Conservation (phyloP, 202 grass and related monocot genomes). For the Panicum virgatum region DNA sequence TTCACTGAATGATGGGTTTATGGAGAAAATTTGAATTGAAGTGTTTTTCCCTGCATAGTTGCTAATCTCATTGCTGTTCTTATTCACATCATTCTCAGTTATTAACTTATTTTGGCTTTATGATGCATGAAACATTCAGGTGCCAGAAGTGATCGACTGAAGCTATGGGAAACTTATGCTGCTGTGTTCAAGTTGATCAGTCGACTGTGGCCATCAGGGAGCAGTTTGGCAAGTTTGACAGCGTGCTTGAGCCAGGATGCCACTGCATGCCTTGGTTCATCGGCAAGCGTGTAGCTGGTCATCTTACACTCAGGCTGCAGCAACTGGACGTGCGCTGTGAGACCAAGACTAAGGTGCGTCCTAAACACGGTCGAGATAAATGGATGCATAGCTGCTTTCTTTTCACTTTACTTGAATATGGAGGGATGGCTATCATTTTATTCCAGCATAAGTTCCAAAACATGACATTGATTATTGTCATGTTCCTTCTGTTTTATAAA, state of each 20-base stretch:
- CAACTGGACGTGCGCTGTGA: slow-evolving; percentile 76
- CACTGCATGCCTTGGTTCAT: slow-evolving; percentile 67
- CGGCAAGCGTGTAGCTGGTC: slow-evolving; percentile 58
- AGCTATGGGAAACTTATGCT: slow-evolving; percentile 65
- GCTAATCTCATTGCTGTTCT: not conserved
- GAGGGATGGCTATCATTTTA: not conserved
- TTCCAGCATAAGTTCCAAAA: not conserved
- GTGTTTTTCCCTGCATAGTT: not conserved
- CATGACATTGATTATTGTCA: slow-evolving; percentile 1
- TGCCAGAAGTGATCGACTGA: slow-evolving; percentile 28
- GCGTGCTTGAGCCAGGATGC: slow-evolving; percentile 70
- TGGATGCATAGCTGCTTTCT: not conserved
- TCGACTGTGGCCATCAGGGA: slow-evolving; percentile 72
- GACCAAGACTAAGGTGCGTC: slow-evolving; percentile 69
- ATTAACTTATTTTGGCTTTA: slow-evolving; percentile 4
- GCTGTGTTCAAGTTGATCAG: slow-evolving; percentile 74
- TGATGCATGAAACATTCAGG: slow-evolving; percentile 36
- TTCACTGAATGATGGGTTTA: slow-evolving; percentile 3
- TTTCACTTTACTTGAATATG: not conserved
- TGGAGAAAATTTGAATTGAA: not conserved
- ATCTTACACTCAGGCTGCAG: slow-evolving; percentile 72
- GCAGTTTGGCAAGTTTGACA: slow-evolving; percentile 70
- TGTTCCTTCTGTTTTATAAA: slow-evolving; percentile 14
- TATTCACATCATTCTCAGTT: not conserved
- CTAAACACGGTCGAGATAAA: slow-evolving; percentile 14